Evolutionary conservation across 305 asterid species (phyloP), one percentile per base, ranked within the genome.

Genomic region (Fraxinus albicans): DNA sequence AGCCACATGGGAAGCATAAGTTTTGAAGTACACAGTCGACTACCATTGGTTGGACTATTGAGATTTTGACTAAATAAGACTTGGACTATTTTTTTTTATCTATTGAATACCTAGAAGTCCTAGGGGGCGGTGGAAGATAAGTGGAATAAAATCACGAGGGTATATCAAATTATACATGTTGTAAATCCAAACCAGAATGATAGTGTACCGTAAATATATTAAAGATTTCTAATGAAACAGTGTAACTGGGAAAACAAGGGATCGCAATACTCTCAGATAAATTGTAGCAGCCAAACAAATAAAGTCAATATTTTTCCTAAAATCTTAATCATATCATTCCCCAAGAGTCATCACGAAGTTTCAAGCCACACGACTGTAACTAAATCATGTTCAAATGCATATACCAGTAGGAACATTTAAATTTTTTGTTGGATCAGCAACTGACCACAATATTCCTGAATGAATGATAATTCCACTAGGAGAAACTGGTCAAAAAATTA

Each of bases 1-100:
- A 17, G 42, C 60, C n/a, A 72, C 3, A 65, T 38, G 70, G 8
- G 58, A 21, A 4, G 44, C 78, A 63, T 72, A 78, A 80, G 25
- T 13, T 23, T 44, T n/a, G 77, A 85, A 82, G 73, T 50, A 34
- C 73, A 78, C 67, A 42, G 36, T 35, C 6, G 19, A 69, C 7
- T 69, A 15, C 12, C 8, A 69, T 31, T 69, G 21, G 34, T 69
- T 29, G 75, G 75, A 69, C 75, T 1, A 12, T 42, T 69, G 75
- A 69, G 9, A 10, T 69, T 65, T 31, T 69, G 40, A 69, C 40
- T 27, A 27, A 23, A 23, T 8, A 23, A 63, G 33, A 63, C 15
- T 23, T 23, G 17, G 33, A 19, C 15, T 21, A 63, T 63, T 63
- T 65, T 2, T 65, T 65, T 65, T 9, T 25, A 23, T 10, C 73